These are phyloP conservation scores for Arctium minus DNA, from an alignment of 129 eudicot genomes.

Conservation along the genomic window DNA sequence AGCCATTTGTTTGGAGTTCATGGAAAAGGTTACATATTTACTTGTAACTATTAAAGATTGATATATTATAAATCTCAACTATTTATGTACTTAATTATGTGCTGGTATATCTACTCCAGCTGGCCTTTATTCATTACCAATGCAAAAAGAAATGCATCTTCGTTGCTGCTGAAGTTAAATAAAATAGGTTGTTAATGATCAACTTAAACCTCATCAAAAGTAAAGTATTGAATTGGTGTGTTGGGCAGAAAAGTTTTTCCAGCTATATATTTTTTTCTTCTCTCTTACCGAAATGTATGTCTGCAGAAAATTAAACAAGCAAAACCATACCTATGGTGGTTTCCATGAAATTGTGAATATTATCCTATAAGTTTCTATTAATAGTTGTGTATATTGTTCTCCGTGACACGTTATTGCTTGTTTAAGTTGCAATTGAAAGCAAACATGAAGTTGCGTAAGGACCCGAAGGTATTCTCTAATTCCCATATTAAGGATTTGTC, in stretches of 20 bases:
- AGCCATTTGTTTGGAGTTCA: constrained; percentile 94
- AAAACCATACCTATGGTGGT: too few species aligned
- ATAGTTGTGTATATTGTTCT: not conserved
- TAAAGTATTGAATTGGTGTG: not conserved
- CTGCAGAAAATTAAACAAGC: not conserved
- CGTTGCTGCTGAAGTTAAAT: not conserved
- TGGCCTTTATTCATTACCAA: constrained; percentile 1
- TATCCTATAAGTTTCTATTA: not conserved
- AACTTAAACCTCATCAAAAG: not conserved
- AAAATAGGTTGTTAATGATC: not conserved
- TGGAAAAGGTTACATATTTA: constrained; percentile 75
- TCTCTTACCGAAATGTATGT: not conserved
- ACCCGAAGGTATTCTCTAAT: constrained; percentile 61
- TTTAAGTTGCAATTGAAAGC: constrained; percentile 87
- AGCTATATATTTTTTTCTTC: not conserved
- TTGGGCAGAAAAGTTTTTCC: not conserved
- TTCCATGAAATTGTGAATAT: too few species aligned
- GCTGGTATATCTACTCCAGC: not conserved
- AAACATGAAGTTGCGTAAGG: constrained; percentile 63
- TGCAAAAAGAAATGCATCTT: not conserved
- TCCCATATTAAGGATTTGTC: not conserved
- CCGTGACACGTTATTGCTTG: constrained; percentile 75
- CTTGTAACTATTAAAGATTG: not conserved
- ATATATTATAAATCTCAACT: not conserved
- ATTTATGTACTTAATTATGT: not conserved